Evolutionary conservation across 768 basidiomycete genomes (phyloP), one percentile per base, ranked within the genome.

Genomic region (Lactarius vividus): DNA sequence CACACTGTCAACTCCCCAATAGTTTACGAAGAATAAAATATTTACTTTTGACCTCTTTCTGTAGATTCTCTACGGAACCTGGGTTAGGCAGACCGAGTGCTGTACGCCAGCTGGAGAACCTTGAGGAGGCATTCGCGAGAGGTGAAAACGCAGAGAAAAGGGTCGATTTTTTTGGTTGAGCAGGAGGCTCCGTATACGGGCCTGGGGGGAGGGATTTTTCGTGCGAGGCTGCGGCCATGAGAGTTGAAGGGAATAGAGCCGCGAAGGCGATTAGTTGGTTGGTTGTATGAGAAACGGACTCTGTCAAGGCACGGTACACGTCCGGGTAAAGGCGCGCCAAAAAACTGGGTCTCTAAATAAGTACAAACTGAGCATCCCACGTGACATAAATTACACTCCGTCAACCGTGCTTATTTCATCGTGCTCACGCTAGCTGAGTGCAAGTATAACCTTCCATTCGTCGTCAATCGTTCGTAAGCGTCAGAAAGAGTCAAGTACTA

Each of bases 21-120:
- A 59, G 69, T 57, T 46, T 46, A 52, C 39, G 54, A 42, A 63
- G 49, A 60, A 37, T 40, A 53, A 29, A 39, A 39, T 28, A 76
- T 86, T 67, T 72, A 96, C 96, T 77, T 79, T 95, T 96, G 72
- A 92, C 88, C 79, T 98, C 96, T 80, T 92, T 94, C 72, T 90
- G 89, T 69, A 98, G 82, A 75, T 92, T 94, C 83, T 98, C 96
- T 54, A 89, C 87, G 18, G 91, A 88, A 62, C 96, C 96, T n/a
- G 96, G 96, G 77, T 92, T 91, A 46, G 93, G 86, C 58, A 98
- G 81, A 57, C 87, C 90, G 70, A 96, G 82, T 68, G 86, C 83
- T 72, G 85, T 83, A 71, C 94, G 87, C 91, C 94, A 96, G 75
- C 84, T 79, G 66, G 88, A 82, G 77, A 96, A 87, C 64, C 88